Conservation (phyloP, 1,284 basidiomycete genomes). For the Butyriboletus appendiculatus region DNA sequence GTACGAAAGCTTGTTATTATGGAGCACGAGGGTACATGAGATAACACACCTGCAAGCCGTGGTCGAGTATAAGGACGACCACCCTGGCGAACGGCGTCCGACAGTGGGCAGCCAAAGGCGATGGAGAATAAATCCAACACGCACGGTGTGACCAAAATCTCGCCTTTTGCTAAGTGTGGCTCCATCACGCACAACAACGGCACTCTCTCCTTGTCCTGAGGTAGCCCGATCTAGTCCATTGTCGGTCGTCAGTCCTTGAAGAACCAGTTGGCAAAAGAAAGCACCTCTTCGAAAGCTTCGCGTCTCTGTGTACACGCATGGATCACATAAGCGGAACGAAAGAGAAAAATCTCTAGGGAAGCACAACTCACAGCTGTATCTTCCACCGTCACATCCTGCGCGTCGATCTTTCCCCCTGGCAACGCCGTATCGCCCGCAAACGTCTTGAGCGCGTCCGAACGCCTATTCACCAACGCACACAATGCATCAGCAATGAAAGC, state of each 20-base stretch:
- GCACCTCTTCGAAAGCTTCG: slow-evolving; percentile 73
- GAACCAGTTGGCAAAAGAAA: not conserved
- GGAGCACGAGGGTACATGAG: not conserved
- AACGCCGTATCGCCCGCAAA: slow-evolving; percentile 86
- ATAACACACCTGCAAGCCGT: slow-evolving; percentile 55
- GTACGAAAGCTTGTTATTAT: not conserved
- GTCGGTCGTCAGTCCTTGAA: not conserved
- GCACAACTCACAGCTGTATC: slow-evolving; percentile 71
- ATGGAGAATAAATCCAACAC: slow-evolving; percentile 27
- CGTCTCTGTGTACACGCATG: slow-evolving; percentile 50
- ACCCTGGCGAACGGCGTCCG: slow-evolving; percentile 50
- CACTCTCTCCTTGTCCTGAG: slow-evolving; percentile 64
- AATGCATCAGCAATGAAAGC: not conserved
- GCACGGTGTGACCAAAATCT: slow-evolving; percentile 79
- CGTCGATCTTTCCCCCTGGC: slow-evolving; percentile 80
- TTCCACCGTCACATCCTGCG: slow-evolving; percentile 65
- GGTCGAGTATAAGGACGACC: slow-evolving; percentile 79
- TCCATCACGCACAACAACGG: slow-evolving; percentile 76
- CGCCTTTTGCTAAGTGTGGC: slow-evolving; percentile 72
- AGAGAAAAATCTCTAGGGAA: not conserved
- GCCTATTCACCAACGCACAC: slow-evolving; percentile 41
- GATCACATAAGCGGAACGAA: not conserved
- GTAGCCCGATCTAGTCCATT: slow-evolving; percentile 70
- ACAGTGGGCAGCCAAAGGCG: not conserved
- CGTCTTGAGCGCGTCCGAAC: slow-evolving; percentile 66